A percentile compares a stretch with the other conserved stretches of the same genome.
Conservation (phyloP, 192 early-diverging fungal species). For the Backusella circina region DNA sequence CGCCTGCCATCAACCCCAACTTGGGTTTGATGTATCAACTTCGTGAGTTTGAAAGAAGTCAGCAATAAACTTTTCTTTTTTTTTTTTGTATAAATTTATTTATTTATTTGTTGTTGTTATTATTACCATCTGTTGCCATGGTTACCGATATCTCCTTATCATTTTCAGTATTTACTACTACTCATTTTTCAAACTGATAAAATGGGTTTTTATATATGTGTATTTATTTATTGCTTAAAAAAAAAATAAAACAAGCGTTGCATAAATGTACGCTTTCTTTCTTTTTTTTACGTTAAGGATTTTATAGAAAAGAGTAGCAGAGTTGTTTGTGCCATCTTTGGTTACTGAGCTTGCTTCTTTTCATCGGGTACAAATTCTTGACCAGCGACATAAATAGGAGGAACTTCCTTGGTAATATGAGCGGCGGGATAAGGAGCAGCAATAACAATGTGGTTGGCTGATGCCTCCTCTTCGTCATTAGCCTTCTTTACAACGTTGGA, state of each 20-base stretch:
- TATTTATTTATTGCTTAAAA: not conserved
- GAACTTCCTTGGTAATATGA: slow-evolving; percentile 7
- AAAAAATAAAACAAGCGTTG: not conserved
- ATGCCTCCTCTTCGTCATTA: not conserved
- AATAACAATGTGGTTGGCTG: slow-evolving; percentile 8
- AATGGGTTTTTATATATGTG: not conserved
- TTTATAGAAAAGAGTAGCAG: not conserved
- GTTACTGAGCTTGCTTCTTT: slow-evolving; percentile 20
- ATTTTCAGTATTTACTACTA: too few relatives aligned
- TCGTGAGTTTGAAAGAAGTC: slow-evolving; percentile 54
- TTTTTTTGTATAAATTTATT: not conserved
- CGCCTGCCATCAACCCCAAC: slow-evolving; percentile 80
- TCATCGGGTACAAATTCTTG: slow-evolving; percentile 33
- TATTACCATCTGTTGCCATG: not conserved
- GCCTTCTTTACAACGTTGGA: slow-evolving; percentile 8
- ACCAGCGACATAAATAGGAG: slow-evolving; percentile 30
- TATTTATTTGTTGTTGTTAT: not conserved
- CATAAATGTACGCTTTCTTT: not conserved
- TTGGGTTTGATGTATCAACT: slow-evolving; percentile 79
- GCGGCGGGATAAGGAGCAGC: slow-evolving; percentile 19
- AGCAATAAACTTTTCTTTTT: not conserved
- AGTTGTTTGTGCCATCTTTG: not conserved
- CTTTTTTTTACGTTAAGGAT: not conserved
- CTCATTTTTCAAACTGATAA: too few relatives aligned
- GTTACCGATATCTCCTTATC: not conserved